These are phyloP conservation scores for Ajuga chamaepitys DNA, from an alignment of 257 asterid species.

Conservation along the genomic window DNA sequence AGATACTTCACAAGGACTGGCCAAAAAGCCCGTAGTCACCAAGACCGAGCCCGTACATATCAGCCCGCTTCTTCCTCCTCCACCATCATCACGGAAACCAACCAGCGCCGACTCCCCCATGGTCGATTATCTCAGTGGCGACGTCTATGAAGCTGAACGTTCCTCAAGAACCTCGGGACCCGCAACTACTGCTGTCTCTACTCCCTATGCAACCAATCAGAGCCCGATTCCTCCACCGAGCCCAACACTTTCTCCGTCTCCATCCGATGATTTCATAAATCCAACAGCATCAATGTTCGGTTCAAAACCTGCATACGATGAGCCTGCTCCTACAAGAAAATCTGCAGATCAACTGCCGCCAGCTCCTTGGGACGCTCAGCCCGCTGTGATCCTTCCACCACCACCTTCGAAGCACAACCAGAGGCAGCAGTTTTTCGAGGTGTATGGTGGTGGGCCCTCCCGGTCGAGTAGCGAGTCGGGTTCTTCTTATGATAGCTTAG, in stretches of 20 bases:
- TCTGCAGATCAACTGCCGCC: constrained; percentile 47
- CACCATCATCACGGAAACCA: constrained; percentile 62
- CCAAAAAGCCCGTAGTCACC: constrained; percentile 36
- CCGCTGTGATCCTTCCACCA: constrained; percentile 50
- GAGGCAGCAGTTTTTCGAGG: constrained; percentile 74
- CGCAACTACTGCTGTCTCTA: constrained; percentile 28
- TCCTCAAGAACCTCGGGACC: constrained; percentile 39
- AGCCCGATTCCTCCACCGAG: constrained; percentile 27
- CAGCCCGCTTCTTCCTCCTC: constrained; percentile 70
- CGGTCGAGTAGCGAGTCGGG: constrained; percentile 50
- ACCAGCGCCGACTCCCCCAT: constrained; percentile 33
- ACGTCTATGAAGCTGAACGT: constrained; percentile 44
- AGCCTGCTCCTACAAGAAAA: constrained; percentile 35
- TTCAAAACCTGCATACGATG: constrained; percentile 32
- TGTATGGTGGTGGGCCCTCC: constrained; percentile 29
- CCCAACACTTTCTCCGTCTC: constrained; percentile 33
- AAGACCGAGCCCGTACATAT: constrained; percentile 31
- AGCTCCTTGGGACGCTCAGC: constrained; percentile 52
- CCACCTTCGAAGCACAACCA: constrained; percentile 78
- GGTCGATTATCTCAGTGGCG: constrained; percentile 91
- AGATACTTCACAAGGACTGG: constrained; percentile 61
- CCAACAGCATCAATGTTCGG: constrained; percentile 77
- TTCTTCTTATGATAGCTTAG: constrained; percentile 62
- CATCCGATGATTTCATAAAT: constrained; percentile 64
- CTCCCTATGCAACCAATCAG: constrained; percentile 38